phyloP scores from a whole-genome alignment of 1,139 yeast genomes.

The Barnettozyma hawaiiensis region DNA sequence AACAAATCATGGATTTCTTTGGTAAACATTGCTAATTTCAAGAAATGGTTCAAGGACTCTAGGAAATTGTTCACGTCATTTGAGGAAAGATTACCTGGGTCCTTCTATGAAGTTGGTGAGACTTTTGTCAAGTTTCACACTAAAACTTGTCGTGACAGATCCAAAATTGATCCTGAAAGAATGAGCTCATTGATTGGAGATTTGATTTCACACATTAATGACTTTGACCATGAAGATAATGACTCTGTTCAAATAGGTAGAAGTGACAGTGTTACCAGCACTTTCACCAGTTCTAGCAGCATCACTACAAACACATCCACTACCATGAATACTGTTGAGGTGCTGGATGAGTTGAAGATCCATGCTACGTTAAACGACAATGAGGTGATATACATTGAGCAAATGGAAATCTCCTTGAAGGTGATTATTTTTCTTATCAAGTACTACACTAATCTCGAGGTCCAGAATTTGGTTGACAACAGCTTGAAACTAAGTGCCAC shows the following conservation, averaged over 20 bases:
- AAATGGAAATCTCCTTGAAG: constrained; percentile 44
- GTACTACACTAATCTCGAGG: constrained; percentile 23
- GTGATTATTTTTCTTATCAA: constrained; percentile 44
- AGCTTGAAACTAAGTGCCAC: not conserved
- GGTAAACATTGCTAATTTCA: constrained; percentile 45
- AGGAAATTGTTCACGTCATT: constrained; percentile 57
- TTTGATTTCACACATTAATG: constrained; percentile 77
- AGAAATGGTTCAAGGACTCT: constrained; percentile 59
- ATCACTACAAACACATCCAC: not conserved
- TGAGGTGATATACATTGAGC: constrained; percentile 64
- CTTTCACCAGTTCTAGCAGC: not conserved
- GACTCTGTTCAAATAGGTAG: constrained; percentile 3
- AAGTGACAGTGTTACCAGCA: constrained; percentile 7
- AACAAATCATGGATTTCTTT: constrained; percentile 57
- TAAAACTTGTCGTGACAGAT: constrained; percentile 49
- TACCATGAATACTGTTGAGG: constrained; percentile 21
- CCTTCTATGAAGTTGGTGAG: constrained; percentile 66
- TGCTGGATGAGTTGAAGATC: constrained; percentile 27
- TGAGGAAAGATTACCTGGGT: constrained; percentile 76
- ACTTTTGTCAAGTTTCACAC: constrained; percentile 72
- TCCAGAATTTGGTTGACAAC: not conserved
- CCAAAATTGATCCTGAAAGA: constrained; percentile 49
- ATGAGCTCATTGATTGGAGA: constrained; percentile 73
- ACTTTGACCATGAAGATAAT: constrained; percentile 27
- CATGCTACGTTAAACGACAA: constrained; percentile 75